A percentile compares a stretch with the other conserved stretches of the same genome.
Conservation (phyloP, 2,329 filamentous ascomycete species). For the Epichloe scottii region DNA sequence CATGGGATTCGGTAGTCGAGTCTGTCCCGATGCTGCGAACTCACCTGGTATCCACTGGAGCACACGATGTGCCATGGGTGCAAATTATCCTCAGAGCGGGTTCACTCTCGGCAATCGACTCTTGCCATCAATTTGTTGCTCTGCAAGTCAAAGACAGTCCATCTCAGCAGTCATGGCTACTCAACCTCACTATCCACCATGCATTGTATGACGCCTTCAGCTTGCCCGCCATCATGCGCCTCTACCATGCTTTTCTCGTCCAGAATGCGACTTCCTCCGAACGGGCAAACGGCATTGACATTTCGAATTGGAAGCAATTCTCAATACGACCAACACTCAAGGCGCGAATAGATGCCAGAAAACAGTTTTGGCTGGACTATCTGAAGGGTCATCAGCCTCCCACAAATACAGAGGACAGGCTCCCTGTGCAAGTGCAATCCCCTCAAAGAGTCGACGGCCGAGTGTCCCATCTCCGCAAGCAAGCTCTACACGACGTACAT, state of each 20-base stretch:
- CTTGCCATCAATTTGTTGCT: slow-evolving; percentile 13
- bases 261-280: slow-evolving; percentile 3
- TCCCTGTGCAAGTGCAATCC: not conserved
- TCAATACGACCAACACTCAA: slow-evolving; percentile 6
- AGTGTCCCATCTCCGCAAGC: slow-evolving; percentile 29
- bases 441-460: slow-evolving; percentile 9
- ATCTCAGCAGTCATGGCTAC: slow-evolving; percentile 7
- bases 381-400: slow-evolving; percentile 12
- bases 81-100: slow-evolving; percentile 42
- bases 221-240: slow-evolving; percentile 47
- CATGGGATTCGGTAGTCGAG: slow-evolving; percentile 49
- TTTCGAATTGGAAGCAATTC: slow-evolving; percentile 17
- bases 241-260: slow-evolving; percentile 7
- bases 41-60: slow-evolving; percentile 41
- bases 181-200: slow-evolving; percentile 62
- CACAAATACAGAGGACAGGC: not conserved
- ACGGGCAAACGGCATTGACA: not conserved
- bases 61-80: slow-evolving; percentile 38
- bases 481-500: slow-evolving; percentile 28
- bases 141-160: slow-evolving; percentile 9
- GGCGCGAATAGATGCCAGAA: slow-evolving; percentile 9
- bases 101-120: not conserved
- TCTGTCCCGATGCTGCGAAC: slow-evolving; percentile 58
- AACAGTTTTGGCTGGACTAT: slow-evolving; percentile 31
- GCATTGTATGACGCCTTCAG: slow-evolving; percentile 81